Base-by-base conservation (phyloP, 805 yeast genomes). In the Wickerhamiella domercqiae region DNA sequence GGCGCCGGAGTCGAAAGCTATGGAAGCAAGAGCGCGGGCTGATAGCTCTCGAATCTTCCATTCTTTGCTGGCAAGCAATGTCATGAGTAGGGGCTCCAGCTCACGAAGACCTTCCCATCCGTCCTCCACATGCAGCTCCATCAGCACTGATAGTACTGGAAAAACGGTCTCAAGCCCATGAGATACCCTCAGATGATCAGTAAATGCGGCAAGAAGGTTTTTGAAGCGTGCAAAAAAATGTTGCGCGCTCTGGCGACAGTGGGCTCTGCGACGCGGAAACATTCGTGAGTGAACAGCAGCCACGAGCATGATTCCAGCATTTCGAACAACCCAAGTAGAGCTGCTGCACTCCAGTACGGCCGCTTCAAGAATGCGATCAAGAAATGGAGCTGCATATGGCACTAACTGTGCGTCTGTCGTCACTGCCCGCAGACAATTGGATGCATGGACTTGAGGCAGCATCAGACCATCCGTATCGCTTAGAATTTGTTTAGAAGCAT, bases 41-140 rank as follows among this genome's bases (percentile, higher is more conserved):
- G 94, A 79, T 71, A 81, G 70, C 51, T 86, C 95, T 44, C 98
- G 67, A 6, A 90, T 67, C 48, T 83, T 83, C 94, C 94, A 87
- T 39, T 66, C 61, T 31, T 56, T 56, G 41, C 72, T 69, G 0
- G 61, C 60, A 21, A 86, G 57, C 43, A 77, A 66, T 15, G 49
- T 37, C 19, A 61, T 46, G 13, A 81, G 57, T 16, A 68, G 53
- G 0, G 66, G 65, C 34, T 62, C 57, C 48, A 83, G 78, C 4
- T 62, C 71, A 5, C 56, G 57, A 35, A 78, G 41, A 0, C 72
- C 76, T 32, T 60, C 62, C 40, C 67, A 66, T 0, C 71, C 73
- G 2, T 70, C 66, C 0, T 75, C 70, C 4, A 73, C 70, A 38
- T 77, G 77, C 38, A 87, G 54, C 36, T 82, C 63, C n/a, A 76